phyloP scores from a whole-genome alignment of 345 rosid genomes.

The Salix exigua region DNA sequence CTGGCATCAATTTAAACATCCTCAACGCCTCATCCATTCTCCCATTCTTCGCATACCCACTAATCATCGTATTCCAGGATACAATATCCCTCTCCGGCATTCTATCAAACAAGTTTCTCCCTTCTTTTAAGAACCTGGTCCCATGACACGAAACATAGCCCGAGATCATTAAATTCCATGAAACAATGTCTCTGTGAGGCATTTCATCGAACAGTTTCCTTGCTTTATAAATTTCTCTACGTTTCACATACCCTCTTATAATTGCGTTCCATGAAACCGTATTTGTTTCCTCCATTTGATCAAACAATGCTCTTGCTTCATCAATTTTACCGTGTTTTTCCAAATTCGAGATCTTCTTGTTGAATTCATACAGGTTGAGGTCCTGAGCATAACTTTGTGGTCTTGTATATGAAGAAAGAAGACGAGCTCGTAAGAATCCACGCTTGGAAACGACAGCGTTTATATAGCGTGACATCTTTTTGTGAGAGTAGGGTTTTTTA shows the following conservation, averaged over 20 bases:
- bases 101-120: constrained; percentile 53
- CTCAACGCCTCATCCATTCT: constrained; percentile 47
- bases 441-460: too few relatives aligned
- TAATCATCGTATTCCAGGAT: constrained; percentile 78
- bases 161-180: constrained; percentile 66
- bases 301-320: constrained; percentile 55
- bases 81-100: constrained; percentile 55
- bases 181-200: constrained; percentile 50
- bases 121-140: constrained; percentile 40
- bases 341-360: constrained; percentile 45
- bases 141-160: constrained; percentile 56
- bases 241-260: constrained; percentile 50
- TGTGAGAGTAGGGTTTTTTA: too few relatives aligned
- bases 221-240: constrained; percentile 39
- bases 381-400: constrained; percentile 9
- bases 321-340: constrained; percentile 37
- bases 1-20: constrained; percentile 52
- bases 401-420: not conserved
- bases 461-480: too few relatives aligned
- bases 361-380: constrained; percentile 28
- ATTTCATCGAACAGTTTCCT: constrained; percentile 63
- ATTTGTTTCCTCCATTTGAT: constrained; percentile 31
- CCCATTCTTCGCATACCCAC: constrained; percentile 63
- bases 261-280: constrained; percentile 66
- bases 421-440: too few relatives aligned